Conservation (phyloP, 352 stramenopile genomes). For the Globisporangium alternatum region DNA sequence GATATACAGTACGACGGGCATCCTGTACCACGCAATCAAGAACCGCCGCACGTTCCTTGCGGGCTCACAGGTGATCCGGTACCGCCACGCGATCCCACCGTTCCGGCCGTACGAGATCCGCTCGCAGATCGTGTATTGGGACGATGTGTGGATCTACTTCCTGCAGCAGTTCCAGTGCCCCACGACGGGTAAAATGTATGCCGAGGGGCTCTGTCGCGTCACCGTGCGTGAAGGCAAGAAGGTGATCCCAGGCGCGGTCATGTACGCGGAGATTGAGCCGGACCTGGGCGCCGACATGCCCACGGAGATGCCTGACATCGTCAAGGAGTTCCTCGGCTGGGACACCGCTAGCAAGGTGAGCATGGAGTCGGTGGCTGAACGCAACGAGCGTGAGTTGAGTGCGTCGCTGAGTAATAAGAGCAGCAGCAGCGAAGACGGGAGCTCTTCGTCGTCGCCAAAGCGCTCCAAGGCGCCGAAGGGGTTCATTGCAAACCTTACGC, state of each 20-base stretch:
- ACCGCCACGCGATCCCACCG: conserved; percentile 52
- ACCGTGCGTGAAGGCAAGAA: conserved; percentile 28
- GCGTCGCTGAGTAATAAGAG: not conserved
- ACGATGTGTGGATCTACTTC: conserved; percentile 66
- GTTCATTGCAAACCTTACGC: conserved; percentile 35
- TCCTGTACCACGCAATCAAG: conserved; percentile 40
- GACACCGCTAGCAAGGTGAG: conserved; percentile 27
- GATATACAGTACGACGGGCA: not conserved
- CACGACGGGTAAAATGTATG: conserved; percentile 44
- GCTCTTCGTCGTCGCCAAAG: not conserved
- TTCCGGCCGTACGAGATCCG: conserved; percentile 65
- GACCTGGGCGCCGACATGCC: not conserved
- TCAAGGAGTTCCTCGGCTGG: conserved; percentile 17
- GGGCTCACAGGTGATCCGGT: conserved; percentile 58
- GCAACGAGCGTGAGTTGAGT: conserved; percentile 11
- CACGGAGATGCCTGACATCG: conserved; percentile 5
- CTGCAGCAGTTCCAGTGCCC: conserved; percentile 58
- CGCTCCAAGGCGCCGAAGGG: conserved; percentile 6
- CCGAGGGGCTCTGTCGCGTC: conserved; percentile 44
- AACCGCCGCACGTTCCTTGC: conserved; percentile 60
- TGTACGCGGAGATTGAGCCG: conserved; percentile 26
- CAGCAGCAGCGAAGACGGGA: conserved; percentile 1
- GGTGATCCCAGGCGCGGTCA: conserved; percentile 23
- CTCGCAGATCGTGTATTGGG: conserved; percentile 48
- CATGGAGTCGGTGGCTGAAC: conserved; percentile 26